Evolutionary conservation across 768 basidiomycete species (phyloP).

Genomic region (Leucosporidium creatinivorum): DNA sequence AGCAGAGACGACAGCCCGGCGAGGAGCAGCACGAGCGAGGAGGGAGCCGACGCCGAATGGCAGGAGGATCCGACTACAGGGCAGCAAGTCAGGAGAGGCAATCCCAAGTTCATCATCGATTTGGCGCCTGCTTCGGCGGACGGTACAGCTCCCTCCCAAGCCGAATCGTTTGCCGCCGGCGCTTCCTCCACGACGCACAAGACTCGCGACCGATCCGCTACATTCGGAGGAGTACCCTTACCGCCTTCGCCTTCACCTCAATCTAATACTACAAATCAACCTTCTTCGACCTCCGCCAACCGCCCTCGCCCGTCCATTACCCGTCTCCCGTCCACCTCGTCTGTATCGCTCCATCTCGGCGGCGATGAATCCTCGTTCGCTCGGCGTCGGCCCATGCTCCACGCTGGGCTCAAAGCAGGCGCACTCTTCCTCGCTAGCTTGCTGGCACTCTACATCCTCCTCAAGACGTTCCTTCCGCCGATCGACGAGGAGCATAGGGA

Average conservation of each 20-base stretch:
- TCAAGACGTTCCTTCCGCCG: slow-evolving; percentile 53
- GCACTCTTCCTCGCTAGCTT: slow-evolving; percentile 65
- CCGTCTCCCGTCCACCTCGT: neutral
- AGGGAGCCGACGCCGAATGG: no score
- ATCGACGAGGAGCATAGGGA: slow-evolving; percentile 62
- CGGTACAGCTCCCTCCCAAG: no score
- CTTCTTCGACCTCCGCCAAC: neutral
- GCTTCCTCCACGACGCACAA: neutral
- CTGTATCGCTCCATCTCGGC: slow-evolving; percentile 1
- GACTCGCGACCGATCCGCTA: slow-evolving; percentile 8
- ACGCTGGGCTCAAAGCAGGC: slow-evolving; percentile 77
- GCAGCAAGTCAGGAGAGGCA: no score
- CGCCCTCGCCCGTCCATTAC: neutral
- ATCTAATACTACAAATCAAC: neutral
- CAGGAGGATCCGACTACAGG: no score
- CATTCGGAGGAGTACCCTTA: slow-evolving; percentile 20
- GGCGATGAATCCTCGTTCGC: slow-evolving; percentile 14
- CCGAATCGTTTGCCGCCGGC: no score
- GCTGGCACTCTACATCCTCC: slow-evolving; percentile 60
- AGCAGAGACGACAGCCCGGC: no score
- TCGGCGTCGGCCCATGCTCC: slow-evolving; percentile 53
- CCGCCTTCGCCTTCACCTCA: slow-evolving; percentile 2
- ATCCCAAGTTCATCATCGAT: no score
- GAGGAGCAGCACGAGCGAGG: no score
- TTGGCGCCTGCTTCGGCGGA: no score